Evolutionary conservation across 805 yeast genomes (phyloP), one percentile per base, ranked within the genome.

Genomic region (Lipomyces oligophaga): DNA sequence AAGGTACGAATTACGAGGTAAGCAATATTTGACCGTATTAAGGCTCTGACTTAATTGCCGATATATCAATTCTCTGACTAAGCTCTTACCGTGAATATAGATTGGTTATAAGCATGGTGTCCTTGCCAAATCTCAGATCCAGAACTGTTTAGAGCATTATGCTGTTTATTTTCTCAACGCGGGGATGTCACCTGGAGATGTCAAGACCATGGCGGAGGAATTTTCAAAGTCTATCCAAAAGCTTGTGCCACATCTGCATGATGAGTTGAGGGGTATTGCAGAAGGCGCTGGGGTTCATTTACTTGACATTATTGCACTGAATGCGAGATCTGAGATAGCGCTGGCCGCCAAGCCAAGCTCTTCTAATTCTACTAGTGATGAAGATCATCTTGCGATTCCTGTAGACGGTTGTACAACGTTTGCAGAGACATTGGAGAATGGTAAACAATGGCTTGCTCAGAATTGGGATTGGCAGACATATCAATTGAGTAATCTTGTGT

Each of bases 391-490:
- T n/a, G 31, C 55, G 5, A 33, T 41, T 7, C 56, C 56, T n/a
- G 35, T 66, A 2, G 74, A 70, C 48, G 74, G 74, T 1, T 70
- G 74, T 45, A 69, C 73, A 1, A 65, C 55, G 47, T 61, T 48
- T 60, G 67, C 55, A 31, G 58, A 54, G 59, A 60, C 44, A 16
- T 36, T 31, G 11, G 54, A 30, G 44, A 62, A 28, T 55, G 63
- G 31, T 53, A 54, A 32, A 33, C 61, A 46, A 37, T 54, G 52
- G 58, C 60, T 53, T 57, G 66, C 48, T 21, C 74, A 70, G 55
- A 70, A 69, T 49, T 70, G 74, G 74, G 74, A 70, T 53, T 70
- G 74, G 74, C 58, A 61, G 43, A 49, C 52, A 1, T 60, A 47
- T 33, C 62, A 65, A 47, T 43, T 47, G 28, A 54, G 55, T n/a